Evolutionary conservation across 768 basidiomycete species (phyloP).

Genomic region (Pholiota conissans): DNA sequence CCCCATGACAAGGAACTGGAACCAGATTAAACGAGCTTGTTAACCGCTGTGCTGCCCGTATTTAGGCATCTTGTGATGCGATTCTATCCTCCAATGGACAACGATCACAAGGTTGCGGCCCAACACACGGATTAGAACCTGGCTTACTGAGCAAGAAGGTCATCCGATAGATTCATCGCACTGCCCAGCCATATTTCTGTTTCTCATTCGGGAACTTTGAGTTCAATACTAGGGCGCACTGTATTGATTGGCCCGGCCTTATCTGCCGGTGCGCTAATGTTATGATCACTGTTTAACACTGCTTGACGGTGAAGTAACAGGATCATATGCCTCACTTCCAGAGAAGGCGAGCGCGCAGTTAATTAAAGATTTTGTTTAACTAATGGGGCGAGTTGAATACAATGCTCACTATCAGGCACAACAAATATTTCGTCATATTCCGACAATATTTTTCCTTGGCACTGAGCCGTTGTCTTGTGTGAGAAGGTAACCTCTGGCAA

Average conservation of each 20-base stretch:
- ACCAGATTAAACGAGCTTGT: background rate
- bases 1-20: conserved; percentile 12
- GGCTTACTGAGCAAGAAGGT: background rate
- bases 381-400: background rate
- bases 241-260: background rate
- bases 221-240: background rate
- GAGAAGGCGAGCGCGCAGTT: background rate
- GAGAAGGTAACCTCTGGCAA: background rate
- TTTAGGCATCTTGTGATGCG: background rate
- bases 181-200: background rate
- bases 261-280: background rate
- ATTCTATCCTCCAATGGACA: background rate
- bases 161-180: background rate
- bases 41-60: background rate
- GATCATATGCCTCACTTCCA: background rate
- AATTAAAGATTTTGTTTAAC: background rate
- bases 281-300: background rate
- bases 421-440: background rate
- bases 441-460: background rate
- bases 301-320: background rate
- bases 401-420: background rate
- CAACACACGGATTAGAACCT: background rate
- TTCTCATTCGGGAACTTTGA: background rate
- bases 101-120: background rate
- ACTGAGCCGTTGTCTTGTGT: background rate